These are phyloP conservation scores for Trichoderma simmonsii DNA, from an alignment of 2,329 filamentous ascomycete genomes.

Conservation along the genomic window DNA sequence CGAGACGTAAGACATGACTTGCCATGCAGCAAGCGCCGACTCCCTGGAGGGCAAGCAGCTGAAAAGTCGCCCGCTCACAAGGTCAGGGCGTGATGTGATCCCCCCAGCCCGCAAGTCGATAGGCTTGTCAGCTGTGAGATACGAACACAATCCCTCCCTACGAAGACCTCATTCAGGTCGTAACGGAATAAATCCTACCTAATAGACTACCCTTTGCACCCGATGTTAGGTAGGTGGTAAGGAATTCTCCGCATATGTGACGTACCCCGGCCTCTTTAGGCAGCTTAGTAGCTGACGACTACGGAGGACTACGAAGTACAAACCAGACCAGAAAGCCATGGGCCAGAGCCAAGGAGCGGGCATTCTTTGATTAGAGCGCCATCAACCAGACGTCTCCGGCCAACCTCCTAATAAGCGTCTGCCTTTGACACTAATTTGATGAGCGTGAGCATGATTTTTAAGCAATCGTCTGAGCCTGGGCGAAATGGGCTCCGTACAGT, in stretches of 20 bases:
- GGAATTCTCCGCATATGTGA: neutral
- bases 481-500: neutral
- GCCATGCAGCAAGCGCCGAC: neutral
- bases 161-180: neutral
- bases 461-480: neutral
- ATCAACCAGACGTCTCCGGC: neutral
- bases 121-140: neutral
- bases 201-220: neutral
- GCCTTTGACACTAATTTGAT: neutral
- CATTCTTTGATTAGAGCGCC: neutral
- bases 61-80: conserved; percentile 3
- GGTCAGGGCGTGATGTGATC: neutral
- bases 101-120: neutral
- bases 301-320: neutral
- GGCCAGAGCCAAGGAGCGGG: neutral
- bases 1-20: conserved; percentile 9
- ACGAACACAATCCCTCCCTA: neutral
- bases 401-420: neutral
- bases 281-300: neutral
- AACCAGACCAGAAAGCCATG: neutral
- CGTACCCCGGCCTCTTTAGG: neutral
- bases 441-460: neutral
- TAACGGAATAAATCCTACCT: neutral
- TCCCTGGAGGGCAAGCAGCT: neutral
- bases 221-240: neutral